Base-by-base conservation (phyloP, 2,329 filamentous ascomycete genomes). In the Colletotrichum zoysiae region DNA sequence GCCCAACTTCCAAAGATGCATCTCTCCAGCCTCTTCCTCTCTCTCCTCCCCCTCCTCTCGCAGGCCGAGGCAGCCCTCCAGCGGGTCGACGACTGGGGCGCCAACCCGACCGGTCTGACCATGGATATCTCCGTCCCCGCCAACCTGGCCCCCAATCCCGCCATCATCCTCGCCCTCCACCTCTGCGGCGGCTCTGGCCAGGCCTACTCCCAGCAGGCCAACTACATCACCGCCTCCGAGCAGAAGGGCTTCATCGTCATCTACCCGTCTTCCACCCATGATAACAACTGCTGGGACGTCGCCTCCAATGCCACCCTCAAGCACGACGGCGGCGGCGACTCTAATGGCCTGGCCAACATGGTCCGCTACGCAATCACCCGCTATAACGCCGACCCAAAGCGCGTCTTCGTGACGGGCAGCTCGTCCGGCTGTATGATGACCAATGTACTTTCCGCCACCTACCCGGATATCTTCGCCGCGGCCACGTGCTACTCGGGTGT, bases 231-330 rank as follows among this genome's bases (percentile, higher is more conserved):
- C 2, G 53, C 55, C 26, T 83, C 85, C 3, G 86, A 87, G 55
- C 74, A 78, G 23, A 80, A 84, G 59, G 83, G 84, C 11, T 87
- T 85, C 78, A 85, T 89, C 60, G 58, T 78, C 23, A 78, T 79
- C 62, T 81, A 78, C 60, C 79, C 80, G 2, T 66, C 60, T 51
- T 76, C 72, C 46, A 76, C 59, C 55, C 74, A 67, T 35, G 74
- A 72, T 63, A 75, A 42, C 63, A 76, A 76, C 70, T 88, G 86
- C 77, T 88, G 86, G 86, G 87, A 88, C 73, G 86, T 88, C 7
- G 82, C 82, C 18, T 84, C 81, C 23, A 76, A 79, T 5, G 63
- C 59, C n/a, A 81, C 84, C 1, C 79, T 88, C 0, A 84, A 81
- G 2, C 86, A 86, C 72, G 81, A 84, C 70, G 84, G 82, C 5